phyloP scores from a whole-genome alignment of 2,329 filamentous ascomycete species.

The Diaporthe longicolla region DNA sequence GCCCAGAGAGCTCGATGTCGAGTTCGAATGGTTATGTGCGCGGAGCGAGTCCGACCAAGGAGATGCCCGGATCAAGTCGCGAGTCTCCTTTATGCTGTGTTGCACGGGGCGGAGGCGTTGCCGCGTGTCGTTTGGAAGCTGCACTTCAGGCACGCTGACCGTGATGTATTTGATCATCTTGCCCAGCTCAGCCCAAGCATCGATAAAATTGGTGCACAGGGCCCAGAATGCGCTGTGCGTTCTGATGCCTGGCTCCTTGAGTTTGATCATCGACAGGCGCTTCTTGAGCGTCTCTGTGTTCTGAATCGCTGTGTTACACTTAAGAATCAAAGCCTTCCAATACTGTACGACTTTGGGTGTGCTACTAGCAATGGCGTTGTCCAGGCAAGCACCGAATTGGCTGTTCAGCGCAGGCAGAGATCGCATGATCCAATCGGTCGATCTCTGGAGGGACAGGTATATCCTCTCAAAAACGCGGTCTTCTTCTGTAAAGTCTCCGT shows the following conservation, averaged over 20 bases:
- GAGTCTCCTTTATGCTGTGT: conserved; percentile 85
- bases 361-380: conserved; percentile 72
- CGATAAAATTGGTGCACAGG: conserved; percentile 81
- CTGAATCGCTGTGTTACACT: conserved; percentile 78
- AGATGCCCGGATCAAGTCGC: conserved; percentile 75
- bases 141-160: conserved; percentile 61
- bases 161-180: conserved; percentile 66
- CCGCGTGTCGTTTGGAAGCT: conserved; percentile 77
- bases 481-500: conserved; percentile 79
- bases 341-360: conserved; percentile 71
- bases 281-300: conserved; percentile 80
- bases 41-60: conserved; percentile 65
- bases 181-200: conserved; percentile 78
- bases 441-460: conserved; percentile 80
- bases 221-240: conserved; percentile 74
- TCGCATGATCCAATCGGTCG: conserved; percentile 80
- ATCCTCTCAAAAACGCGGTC: conserved; percentile 87
- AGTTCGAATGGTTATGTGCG: conserved; percentile 53
- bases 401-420: conserved; percentile 78
- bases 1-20: conserved; percentile 50
- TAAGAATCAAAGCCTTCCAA: conserved; percentile 80
- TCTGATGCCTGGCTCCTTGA: conserved; percentile 85
- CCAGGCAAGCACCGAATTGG: conserved; percentile 75
- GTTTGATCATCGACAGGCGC: conserved; percentile 82
- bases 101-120: conserved; percentile 84